These are phyloP conservation scores for Cladosporium sphaerospermum DNA, from an alignment of 2,329 filamentous ascomycete genomes.

Conservation along the genomic window DNA sequence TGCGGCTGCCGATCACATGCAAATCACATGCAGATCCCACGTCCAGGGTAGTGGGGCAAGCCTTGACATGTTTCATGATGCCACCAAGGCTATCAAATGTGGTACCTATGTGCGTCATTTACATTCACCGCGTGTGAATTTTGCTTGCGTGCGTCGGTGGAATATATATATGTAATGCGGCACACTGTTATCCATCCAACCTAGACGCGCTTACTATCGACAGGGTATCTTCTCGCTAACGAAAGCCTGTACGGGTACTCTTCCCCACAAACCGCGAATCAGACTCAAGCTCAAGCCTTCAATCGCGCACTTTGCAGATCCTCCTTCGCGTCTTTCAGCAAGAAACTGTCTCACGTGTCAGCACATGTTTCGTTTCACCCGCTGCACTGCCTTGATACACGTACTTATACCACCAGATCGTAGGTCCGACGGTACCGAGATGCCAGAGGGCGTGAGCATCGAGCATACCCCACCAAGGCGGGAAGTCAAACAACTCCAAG, in stretches of 20 bases:
- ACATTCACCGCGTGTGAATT: too few species aligned
- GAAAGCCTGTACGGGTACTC: neutral
- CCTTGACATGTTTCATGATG: neutral
- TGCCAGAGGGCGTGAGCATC: constrained; percentile 98
- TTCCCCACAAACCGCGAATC: neutral
- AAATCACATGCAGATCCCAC: neutral
- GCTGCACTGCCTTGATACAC: constrained; percentile 34
- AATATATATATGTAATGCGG: too few species aligned
- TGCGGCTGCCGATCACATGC: constrained; percentile 5
- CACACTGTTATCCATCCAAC: too few species aligned
- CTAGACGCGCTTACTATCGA: neutral
- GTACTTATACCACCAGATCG: constrained; percentile 90
- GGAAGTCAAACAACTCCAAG: constrained; percentile 88
- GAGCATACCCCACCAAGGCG: constrained; percentile 71
- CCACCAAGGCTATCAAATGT: too few species aligned
- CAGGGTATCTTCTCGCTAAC: neutral
- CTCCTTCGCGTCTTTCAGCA: constrained; percentile 77
- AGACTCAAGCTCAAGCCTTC: constrained; percentile 51
- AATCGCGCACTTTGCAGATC: constrained; percentile 68
- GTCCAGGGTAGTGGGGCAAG: neutral
- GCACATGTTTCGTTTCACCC: neutral
- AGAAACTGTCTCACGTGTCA: constrained; percentile 55
- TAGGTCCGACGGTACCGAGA: constrained; percentile 81
- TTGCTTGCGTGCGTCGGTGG: too few species aligned
- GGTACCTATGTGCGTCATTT: too few species aligned